A percentile compares a stretch with the other conserved stretches of the same genome.
These are phyloP conservation scores for Circinella umbellata DNA, from an alignment of 371 early-diverging fungal species.

Conservation along the genomic window DNA sequence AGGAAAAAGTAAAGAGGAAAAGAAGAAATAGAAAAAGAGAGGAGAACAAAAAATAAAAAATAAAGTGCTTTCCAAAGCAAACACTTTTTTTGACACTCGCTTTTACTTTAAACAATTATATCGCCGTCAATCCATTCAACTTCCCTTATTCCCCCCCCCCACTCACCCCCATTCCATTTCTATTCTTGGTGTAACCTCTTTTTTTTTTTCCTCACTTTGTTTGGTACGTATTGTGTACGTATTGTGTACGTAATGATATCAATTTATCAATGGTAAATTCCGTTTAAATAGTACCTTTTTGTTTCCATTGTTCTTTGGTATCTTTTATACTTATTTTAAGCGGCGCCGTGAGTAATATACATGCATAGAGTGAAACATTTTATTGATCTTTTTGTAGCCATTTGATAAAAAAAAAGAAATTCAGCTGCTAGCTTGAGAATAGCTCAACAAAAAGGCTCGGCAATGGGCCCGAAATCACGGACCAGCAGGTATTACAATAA, in stretches of 20 bases:
- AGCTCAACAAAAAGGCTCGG: not conserved
- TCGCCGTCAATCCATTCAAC: not conserved
- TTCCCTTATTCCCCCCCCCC: not conserved
- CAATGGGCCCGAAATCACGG: conserved; percentile 1
- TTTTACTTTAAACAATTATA: conserved; percentile 5
- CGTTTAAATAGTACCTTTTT: too few relatives aligned
- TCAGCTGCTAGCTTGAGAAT: too few relatives aligned
- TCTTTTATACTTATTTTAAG: not conserved
- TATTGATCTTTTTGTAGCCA: too few relatives aligned
- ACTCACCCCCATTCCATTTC: not conserved
- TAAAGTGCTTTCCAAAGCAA: not conserved
- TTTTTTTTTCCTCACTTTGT: too few relatives aligned
- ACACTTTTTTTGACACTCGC: not conserved
- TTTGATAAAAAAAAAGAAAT: too few relatives aligned
- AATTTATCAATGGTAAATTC: too few relatives aligned
- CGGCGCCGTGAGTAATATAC: not conserved
- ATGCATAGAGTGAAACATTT: conserved; percentile 4
- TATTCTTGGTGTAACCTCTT: too few relatives aligned
- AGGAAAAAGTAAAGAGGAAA: not conserved
- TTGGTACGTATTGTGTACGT: too few relatives aligned
- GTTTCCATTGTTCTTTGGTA: too few relatives aligned
- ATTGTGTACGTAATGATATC: too few relatives aligned
- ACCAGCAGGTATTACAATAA: not conserved
- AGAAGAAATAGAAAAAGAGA: conserved; percentile 9
- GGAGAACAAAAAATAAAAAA: not conserved